Evolutionary conservation across 345 rosid species (phyloP), one percentile per base, ranked within the genome.

Genomic region (Brassica rapa): DNA sequence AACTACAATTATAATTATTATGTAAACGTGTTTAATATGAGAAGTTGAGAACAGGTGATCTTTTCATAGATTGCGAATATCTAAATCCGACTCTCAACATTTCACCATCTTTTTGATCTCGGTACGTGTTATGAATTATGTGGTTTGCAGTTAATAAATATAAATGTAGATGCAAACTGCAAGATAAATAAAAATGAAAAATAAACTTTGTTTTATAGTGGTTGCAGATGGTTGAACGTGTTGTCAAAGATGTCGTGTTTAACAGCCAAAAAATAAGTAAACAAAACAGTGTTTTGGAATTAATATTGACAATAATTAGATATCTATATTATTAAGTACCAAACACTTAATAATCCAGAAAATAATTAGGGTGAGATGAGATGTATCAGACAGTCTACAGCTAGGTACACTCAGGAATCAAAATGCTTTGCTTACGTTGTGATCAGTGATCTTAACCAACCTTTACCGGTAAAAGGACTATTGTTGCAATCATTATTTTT

Each of bases 381-480:
- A 78, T 78, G 82, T 66, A 78, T 78, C 82, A 73, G 82, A 73
- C 56, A 79, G 63, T 73, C 41, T 79, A 79, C 82, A 79, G 78
- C 77, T 73, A 73, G 43, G 64, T 79, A 59, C 64, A 60, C 73
- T 78, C 21, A 30, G 12, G 69, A 33, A 73, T 66, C 60, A 59
- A 67, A 59, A 49, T 67, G 69, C 61, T 62, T 37, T 72, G 82
- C 69, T 60, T 79, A 46, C 73, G 77, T 78, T 79, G 78, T 79
- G 82, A 79, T 79, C 64, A 79, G 72, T 72, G 77, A 78, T 78
- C 81, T 72, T 59, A 66, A 66, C 82, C 77, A 78, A 72, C 82
- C 41, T 78, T 72, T 72, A 66, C 77, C 63, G 49, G 69, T 72
- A 66, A 59, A 59, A 46, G 73, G 41, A 66, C 69, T 72, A 62